These are phyloP conservation scores for Agrostemma githago DNA, from an alignment of 148 eudicot species.

Conservation along the genomic window DNA sequence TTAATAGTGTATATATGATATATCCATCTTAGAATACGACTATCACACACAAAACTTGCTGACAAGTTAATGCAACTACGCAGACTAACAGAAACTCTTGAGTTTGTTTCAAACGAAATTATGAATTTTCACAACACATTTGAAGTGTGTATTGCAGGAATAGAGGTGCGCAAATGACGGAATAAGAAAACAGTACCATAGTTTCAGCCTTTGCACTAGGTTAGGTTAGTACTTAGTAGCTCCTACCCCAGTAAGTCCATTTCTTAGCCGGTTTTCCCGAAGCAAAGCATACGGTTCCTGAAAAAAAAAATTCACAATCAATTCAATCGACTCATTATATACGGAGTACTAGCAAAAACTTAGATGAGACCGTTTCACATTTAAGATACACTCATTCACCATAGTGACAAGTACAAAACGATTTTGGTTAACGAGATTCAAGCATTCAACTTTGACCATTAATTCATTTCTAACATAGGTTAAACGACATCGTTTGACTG, in stretches of 20 bases:
- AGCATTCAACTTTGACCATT: too few species aligned
- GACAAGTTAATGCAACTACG: too few species aligned
- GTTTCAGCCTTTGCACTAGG: background rate
- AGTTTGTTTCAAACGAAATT: background rate
- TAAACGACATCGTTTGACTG: too few species aligned
- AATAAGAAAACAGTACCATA: background rate
- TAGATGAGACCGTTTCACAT: background rate
- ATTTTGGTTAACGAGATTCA: too few species aligned
- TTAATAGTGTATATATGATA: background rate
- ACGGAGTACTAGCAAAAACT: background rate
- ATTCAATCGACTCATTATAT: background rate
- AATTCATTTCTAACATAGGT: too few species aligned
- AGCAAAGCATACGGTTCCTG: conserved; percentile 93
- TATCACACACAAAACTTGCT: background rate
- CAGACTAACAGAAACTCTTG: too few species aligned
- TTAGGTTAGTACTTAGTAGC: conserved; percentile 38
- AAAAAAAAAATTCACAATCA: conserved; percentile 6
- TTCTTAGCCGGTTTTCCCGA: conserved; percentile 94
- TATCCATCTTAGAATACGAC: background rate
- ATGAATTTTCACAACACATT: background rate
- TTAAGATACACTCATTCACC: background rate
- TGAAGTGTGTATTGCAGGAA: too few species aligned
- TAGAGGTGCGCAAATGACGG: too few species aligned
- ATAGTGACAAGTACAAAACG: background rate
- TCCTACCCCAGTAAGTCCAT: conserved; percentile 98